These are phyloP conservation scores for Hyaloscypha finlandica DNA, from an alignment of 495 filamentous ascomycete genomes.

Conservation along the genomic window DNA sequence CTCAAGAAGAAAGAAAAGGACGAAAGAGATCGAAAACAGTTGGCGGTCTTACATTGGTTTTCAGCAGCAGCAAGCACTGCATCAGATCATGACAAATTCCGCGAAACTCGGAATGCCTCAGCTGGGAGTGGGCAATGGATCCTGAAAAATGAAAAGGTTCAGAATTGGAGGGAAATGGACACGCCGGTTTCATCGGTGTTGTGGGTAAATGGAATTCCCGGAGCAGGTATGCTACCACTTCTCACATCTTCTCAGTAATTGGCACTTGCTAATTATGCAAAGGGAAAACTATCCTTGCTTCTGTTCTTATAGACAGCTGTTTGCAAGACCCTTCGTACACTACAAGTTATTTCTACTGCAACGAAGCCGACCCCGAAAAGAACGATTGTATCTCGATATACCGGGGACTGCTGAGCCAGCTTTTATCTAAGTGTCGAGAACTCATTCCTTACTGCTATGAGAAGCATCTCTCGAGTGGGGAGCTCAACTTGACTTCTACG, in stretches of 20 bases:
- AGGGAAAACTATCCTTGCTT: constrained; percentile 49
- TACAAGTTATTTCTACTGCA: constrained; percentile 48
- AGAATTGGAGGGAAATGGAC: constrained; percentile 35
- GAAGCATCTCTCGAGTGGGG: constrained; percentile 29
- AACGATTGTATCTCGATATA: constrained; percentile 36
- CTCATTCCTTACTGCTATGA: constrained; percentile 39
- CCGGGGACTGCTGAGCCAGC: constrained; percentile 40
- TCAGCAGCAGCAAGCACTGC: constrained; percentile 25
- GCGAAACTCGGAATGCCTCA: constrained; percentile 31
- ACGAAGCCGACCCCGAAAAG: constrained; percentile 35
- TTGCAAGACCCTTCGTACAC: constrained; percentile 22
- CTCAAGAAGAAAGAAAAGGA: constrained; percentile 22
- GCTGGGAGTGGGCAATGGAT: constrained; percentile 40
- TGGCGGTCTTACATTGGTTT: constrained; percentile 36
- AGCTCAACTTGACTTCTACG: constrained; percentile 33
- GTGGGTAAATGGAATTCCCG: constrained; percentile 50
- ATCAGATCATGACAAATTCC: constrained; percentile 31
- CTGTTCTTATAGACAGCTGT: constrained; percentile 39
- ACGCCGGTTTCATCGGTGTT: constrained; percentile 31
- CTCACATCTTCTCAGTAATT: constrained; percentile 1
- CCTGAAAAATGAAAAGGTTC: constrained; percentile 31
- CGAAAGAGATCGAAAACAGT: constrained; percentile 23
- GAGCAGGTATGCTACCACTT: constrained; percentile 38
- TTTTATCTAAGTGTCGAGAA: constrained; percentile 36
- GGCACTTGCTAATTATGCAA: constrained; percentile 2